A percentile compares a stretch with the other conserved stretches of the same genome.
Evolutionary conservation across 495 filamentous ascomycete genomes (phyloP).

Genomic region (Oleoguttula mirabilis): DNA sequence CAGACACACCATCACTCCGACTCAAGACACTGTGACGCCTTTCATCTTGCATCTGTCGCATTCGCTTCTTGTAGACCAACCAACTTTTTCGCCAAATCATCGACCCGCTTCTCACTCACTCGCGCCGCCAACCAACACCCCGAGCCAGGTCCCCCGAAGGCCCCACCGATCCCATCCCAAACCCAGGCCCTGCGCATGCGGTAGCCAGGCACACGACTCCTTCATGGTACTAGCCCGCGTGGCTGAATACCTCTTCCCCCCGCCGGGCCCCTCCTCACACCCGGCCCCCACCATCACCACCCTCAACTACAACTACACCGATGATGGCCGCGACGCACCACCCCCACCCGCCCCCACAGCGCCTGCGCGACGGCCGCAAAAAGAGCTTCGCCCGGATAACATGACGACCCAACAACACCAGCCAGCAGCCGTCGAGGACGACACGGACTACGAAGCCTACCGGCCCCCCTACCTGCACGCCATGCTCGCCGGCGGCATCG

Average conservation of each 20-base stretch:
- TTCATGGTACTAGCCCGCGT: conserved; percentile 29
- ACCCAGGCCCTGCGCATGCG: conserved; percentile 16
- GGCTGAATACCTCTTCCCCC: conserved; percentile 25
- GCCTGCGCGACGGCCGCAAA: conserved; percentile 17
- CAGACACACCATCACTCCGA: too few relatives aligned
- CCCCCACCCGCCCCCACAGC: neutral
- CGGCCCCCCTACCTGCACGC: conserved; percentile 41
- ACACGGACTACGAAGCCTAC: conserved; percentile 9
- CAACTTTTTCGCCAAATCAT: too few relatives aligned
- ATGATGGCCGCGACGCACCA: conserved; percentile 23
- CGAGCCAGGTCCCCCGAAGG: too few relatives aligned
- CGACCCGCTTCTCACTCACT: too few relatives aligned
- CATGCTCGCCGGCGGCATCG: conserved; percentile 87
- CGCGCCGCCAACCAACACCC: too few relatives aligned
- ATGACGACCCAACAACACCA: neutral
- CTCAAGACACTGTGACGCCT: too few relatives aligned
- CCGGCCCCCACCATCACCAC: conserved; percentile 2
- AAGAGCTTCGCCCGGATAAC: conserved; percentile 19
- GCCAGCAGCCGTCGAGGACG: conserved; percentile 13
- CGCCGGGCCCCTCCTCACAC: conserved; percentile 1
- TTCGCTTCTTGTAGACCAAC: too few relatives aligned
- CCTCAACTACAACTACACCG: conserved; percentile 21
- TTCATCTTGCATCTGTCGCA: too few relatives aligned
- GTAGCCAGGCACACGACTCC: conserved; percentile 6
- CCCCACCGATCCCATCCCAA: too few relatives aligned